Evolutionary conservation across 345 rosid genomes (phyloP).

Genomic region (rapeseed (Brassica napus)): Da-Ae NC_063442.1:5638501-5639000

Average conservation of each 20-base stretch:
- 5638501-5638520: conserved; percentile 52
- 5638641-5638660: conserved; percentile 76
- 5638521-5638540: conserved; percentile 65
- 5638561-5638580: conserved; percentile 46
- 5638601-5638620: conserved; percentile 53
- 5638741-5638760: conserved; percentile 70
- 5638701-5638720: conserved; percentile 64
- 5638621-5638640: conserved; percentile 70
- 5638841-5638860: conserved; percentile 80
- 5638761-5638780: conserved; percentile 54
- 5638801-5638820: conserved; percentile 52
- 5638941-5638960: conserved; percentile 69
- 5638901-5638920: conserved; percentile 60
- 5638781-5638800: conserved; percentile 62
- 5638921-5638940: conserved; percentile 55
- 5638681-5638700: conserved; percentile 55
- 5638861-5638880: conserved; percentile 50
- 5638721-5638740: conserved; percentile 77
- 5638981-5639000: conserved; percentile 55
- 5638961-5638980: conserved; percentile 79
- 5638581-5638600: conserved; percentile 67
- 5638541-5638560: conserved; percentile 70
- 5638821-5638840: conserved; percentile 61
- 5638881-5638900: conserved; percentile 78
- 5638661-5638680: conserved; percentile 51